Conservation (phyloP, 2,329 filamentous ascomycete species). For the Ceratocystis smalleyi region DNA sequence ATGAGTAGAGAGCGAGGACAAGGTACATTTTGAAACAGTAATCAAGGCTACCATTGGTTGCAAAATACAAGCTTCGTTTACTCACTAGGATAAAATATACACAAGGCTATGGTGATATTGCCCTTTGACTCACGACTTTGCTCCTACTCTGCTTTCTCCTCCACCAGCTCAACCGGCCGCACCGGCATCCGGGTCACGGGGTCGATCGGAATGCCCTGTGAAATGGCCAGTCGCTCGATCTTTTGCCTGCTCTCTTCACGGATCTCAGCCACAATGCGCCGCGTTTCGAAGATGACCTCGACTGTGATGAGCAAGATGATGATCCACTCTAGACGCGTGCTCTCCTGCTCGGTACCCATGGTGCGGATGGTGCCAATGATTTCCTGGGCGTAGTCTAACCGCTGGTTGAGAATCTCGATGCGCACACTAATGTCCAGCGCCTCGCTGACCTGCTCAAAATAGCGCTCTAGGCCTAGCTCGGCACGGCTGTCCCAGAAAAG, state of each 20-base stretch:
- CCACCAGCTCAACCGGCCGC: not conserved
- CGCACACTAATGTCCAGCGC: conserved; percentile 82
- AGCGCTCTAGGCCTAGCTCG: conserved; percentile 79
- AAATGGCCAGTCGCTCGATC: conserved; percentile 15
- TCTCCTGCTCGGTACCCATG: conserved; percentile 78
- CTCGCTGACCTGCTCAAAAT: conserved; percentile 85
- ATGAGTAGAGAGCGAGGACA: no score
- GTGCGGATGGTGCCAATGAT: conserved; percentile 81
- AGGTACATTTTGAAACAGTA: no score
- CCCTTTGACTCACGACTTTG: not conserved
- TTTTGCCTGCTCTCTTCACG: conserved; percentile 24
- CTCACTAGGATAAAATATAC: no score
- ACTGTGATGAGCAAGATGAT: conserved; percentile 89
- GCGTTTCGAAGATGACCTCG: conserved; percentile 77
- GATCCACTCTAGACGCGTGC: conserved; percentile 78
- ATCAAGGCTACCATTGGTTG: no score
- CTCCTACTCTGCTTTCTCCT: not conserved
- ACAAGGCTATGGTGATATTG: not conserved
- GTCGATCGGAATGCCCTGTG: conserved; percentile 14
- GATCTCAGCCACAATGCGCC: conserved; percentile 53
- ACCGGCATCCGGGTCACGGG: conserved; percentile 11
- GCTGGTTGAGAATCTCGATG: conserved; percentile 84
- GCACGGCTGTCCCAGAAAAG: conserved; percentile 90
- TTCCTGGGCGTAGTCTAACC: conserved; percentile 95
- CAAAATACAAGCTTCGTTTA: no score